These are phyloP conservation scores for Trypethelium eluteriae DNA, from an alignment of 495 filamentous ascomycete species.

Conservation along the genomic window DNA sequence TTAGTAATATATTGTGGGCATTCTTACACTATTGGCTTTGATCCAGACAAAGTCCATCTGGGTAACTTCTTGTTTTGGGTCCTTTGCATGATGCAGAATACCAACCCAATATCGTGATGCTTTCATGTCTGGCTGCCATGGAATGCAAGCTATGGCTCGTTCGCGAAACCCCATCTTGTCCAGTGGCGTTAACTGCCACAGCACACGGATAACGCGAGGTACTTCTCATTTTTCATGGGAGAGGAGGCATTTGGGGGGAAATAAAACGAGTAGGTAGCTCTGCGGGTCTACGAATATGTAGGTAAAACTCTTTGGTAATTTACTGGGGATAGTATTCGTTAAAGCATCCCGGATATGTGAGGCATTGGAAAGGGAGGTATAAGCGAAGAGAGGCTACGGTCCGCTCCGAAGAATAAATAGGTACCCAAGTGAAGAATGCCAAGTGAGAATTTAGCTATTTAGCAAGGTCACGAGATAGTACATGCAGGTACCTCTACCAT, in stretches of 20 bases:
- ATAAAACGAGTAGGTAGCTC: no score
- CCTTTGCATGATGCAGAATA: slow-evolving; percentile 19
- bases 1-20: not conserved
- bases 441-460: no score
- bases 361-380: no score
- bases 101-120: slow-evolving; percentile 23
- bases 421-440: no score
- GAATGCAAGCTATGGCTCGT: slow-evolving; percentile 17
- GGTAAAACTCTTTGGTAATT: no score
- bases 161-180: slow-evolving; percentile 20
- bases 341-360: no score
- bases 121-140: slow-evolving; percentile 1
- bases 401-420: no score
- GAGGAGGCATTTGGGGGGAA: not conserved
- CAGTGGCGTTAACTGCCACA: no score
- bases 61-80: slow-evolving; percentile 17
- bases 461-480: not conserved
- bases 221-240: not conserved
- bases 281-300: no score
- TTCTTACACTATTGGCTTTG: slow-evolving; percentile 31
- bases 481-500: not conserved
- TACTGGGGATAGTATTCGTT: no score
- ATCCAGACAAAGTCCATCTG: slow-evolving; percentile 37
- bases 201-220: no score
- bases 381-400: no score